phyloP scores from a whole-genome alignment of 2,329 filamentous ascomycete genomes.

The Ophiognomonia clavigignenti-juglandacearum region DNA sequence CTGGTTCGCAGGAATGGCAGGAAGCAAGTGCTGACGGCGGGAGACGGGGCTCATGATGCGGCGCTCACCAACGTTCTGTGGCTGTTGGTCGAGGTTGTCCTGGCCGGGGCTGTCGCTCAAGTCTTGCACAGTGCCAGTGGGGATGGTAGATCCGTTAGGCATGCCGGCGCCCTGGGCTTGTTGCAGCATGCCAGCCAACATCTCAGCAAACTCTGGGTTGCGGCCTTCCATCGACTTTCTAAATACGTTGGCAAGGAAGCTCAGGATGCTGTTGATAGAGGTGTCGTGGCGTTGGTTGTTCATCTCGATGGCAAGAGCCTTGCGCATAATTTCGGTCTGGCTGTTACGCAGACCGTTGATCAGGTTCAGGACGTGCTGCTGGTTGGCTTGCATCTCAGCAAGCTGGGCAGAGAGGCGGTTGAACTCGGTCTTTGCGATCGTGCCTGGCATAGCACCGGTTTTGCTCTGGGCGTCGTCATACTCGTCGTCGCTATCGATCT shows the following conservation, averaged over 20 bases:
- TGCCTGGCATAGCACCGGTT: conserved; percentile 35
- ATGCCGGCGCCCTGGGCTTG: conserved; percentile 34
- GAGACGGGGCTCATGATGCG: conserved; percentile 31
- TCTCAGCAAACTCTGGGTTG: conserved; percentile 73
- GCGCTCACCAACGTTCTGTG: conserved; percentile 33
- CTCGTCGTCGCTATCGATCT: conserved; percentile 64
- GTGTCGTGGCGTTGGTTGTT: conserved; percentile 96
- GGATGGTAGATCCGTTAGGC: conserved; percentile 50
- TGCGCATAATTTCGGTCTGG: conserved; percentile 81
- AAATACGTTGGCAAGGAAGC: conserved; percentile 95
- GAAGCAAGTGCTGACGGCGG: conserved; percentile 45
- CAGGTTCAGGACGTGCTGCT: conserved; percentile 77
- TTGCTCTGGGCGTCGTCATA: conserved; percentile 30
- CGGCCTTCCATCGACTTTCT: conserved; percentile 89
- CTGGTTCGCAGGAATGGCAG: conserved; percentile 38
- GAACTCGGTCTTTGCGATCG: conserved; percentile 63
- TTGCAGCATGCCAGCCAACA: conserved; percentile 73
- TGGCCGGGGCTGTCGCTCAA: conserved; percentile 59
- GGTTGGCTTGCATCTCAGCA: conserved; percentile 76
- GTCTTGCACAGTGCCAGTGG: conserved; percentile 59
- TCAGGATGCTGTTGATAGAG: conserved; percentile 97
- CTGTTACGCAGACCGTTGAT: conserved; percentile 78
- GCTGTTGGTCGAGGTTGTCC: conserved; percentile 51
- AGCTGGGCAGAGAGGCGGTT: conserved; percentile 74
- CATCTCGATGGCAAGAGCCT: conserved; percentile 83